Percentiles rank a stretch among this genome's conserved stretches.
phyloP scores from a whole-genome alignment of 2,329 filamentous ascomycete genomes.

The Xylaria sp. region DNA sequence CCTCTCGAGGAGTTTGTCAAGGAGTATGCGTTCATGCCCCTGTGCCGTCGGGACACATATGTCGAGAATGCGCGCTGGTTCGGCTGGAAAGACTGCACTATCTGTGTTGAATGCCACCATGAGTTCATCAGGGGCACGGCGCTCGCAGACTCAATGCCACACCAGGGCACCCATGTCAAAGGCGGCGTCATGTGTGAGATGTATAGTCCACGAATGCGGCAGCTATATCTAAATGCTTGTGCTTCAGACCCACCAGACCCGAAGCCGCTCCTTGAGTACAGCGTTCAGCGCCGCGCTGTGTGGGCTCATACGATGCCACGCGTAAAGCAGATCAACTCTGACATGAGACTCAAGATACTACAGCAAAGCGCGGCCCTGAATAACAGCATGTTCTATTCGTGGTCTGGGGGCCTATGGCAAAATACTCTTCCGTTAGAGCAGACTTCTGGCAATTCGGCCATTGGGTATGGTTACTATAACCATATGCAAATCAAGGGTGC shows the following conservation, averaged over 20 bases:
- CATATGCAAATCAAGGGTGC: conserved; percentile 34
- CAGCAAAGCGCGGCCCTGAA: conserved; percentile 12
- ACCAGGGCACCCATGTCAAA: conserved; percentile 3
- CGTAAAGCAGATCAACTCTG: conserved; percentile 10
- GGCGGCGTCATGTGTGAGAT: conserved; percentile 32
- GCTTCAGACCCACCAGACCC: conserved; percentile 19
- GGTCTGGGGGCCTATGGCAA: conserved; percentile 9
- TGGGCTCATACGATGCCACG: conserved; percentile 30
- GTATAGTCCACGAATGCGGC: conserved; percentile 32
- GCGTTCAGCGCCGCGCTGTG: conserved; percentile 26
- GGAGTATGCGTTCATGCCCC: conserved; percentile 25
- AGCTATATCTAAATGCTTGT: conserved; percentile 25
- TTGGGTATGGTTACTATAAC: conserved; percentile 18
- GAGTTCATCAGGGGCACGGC: conserved; percentile 31
- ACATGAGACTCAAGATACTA: background rate
- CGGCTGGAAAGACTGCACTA: conserved; percentile 30
- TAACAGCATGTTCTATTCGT: conserved; percentile 21
- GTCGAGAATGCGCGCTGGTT: conserved; percentile 28
- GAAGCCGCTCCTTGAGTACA: conserved; percentile 27
- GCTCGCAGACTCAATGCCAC: conserved; percentile 22
- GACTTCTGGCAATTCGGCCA: conserved; percentile 13
- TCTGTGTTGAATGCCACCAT: conserved; percentile 29
- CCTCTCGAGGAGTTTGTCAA: conserved; percentile 25
- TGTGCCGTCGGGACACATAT: conserved; percentile 17
- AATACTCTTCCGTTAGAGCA: conserved; percentile 20